These are phyloP conservation scores for Knufia petricola DNA, from an alignment of 2,329 filamentous ascomycete species.

Conservation along the genomic window DNA sequence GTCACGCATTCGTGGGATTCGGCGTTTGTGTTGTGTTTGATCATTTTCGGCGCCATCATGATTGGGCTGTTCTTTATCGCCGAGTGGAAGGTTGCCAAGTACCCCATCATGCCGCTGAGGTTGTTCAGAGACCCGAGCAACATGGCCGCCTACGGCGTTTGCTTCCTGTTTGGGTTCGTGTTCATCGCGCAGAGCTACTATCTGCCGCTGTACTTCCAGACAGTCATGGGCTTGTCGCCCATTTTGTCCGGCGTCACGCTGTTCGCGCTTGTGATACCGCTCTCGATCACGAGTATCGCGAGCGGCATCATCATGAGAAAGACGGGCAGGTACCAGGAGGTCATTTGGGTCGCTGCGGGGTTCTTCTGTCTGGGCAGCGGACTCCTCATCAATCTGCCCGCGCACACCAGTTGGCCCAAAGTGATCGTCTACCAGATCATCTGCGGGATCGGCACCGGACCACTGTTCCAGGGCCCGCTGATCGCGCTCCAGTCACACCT, in stretches of 20 bases:
- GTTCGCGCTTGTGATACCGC: conserved; percentile 58
- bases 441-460: conserved; percentile 51
- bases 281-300: conserved; percentile 53
- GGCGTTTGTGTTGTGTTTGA: conserved; percentile 40
- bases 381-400: conserved; percentile 49
- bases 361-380: conserved; percentile 58
- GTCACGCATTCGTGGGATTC: conserved; percentile 45
- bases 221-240: conserved; percentile 57
- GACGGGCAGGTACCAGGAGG: conserved; percentile 55
- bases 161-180: conserved; percentile 64
- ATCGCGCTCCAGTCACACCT: conserved; percentile 57
- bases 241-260: conserved; percentile 66
- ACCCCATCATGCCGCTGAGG: conserved; percentile 55
- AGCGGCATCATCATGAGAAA: conserved; percentile 64
- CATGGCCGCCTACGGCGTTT: conserved; percentile 53
- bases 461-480: conserved; percentile 54
- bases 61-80: conserved; percentile 44
- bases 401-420: conserved; percentile 43
- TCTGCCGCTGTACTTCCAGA: conserved; percentile 77
- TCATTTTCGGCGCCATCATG: conserved; percentile 38
- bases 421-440: conserved; percentile 49
- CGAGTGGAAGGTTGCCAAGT: conserved; percentile 51
- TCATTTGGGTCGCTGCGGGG: conserved; percentile 50
- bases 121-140: conserved; percentile 23
- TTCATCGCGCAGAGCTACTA: conserved; percentile 75